phyloP scores from a whole-genome alignment of 2,329 filamentous ascomycete genomes.

The Atkinsonella hypoxylon region DNA sequence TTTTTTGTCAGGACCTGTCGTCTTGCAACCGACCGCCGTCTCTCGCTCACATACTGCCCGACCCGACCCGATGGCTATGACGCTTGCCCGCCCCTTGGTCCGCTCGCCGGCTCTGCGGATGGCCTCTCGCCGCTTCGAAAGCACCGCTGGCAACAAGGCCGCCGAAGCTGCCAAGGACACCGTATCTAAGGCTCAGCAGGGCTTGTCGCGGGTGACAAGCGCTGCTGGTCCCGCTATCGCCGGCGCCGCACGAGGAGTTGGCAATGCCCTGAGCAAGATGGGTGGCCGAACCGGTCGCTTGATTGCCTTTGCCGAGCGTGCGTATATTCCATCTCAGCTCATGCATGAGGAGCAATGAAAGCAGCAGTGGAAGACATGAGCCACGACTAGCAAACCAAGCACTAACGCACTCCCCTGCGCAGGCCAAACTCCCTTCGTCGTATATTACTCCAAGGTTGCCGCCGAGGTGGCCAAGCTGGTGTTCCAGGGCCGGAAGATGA shows the following conservation, averaged over 20 bases:
- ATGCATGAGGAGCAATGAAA: neutral
- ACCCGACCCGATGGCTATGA: slow-evolving; percentile 17
- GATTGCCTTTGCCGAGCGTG: slow-evolving; percentile 77
- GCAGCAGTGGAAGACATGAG: too few relatives aligned
- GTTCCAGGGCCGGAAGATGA: slow-evolving; percentile 81
- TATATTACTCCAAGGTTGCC: slow-evolving; percentile 88
- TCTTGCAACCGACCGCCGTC: slow-evolving; percentile 6
- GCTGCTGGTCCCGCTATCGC: slow-evolving; percentile 68
- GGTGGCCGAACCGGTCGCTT: slow-evolving; percentile 74
- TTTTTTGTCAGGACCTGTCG: neutral
- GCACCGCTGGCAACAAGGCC: slow-evolving; percentile 32
- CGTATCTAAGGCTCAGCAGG: slow-evolving; percentile 53
- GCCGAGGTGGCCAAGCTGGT: slow-evolving; percentile 82
- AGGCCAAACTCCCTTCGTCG: slow-evolving; percentile 75
- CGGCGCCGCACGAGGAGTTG: slow-evolving; percentile 56
- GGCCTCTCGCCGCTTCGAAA: slow-evolving; percentile 48
- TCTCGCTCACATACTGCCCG: slow-evolving; percentile 4
- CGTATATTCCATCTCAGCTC: slow-evolving; percentile 24
- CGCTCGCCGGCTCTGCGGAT: slow-evolving; percentile 34
- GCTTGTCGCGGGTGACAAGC: slow-evolving; percentile 68
- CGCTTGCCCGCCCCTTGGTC: slow-evolving; percentile 31
- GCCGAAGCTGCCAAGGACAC: slow-evolving; percentile 27
- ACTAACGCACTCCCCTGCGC: slow-evolving; percentile 5
- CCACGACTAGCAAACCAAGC: too few relatives aligned
- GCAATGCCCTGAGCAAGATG: slow-evolving; percentile 58